Base-by-base conservation (phyloP, 768 basidiomycete genomes). In the Rhodotorula toruloides region DNA sequence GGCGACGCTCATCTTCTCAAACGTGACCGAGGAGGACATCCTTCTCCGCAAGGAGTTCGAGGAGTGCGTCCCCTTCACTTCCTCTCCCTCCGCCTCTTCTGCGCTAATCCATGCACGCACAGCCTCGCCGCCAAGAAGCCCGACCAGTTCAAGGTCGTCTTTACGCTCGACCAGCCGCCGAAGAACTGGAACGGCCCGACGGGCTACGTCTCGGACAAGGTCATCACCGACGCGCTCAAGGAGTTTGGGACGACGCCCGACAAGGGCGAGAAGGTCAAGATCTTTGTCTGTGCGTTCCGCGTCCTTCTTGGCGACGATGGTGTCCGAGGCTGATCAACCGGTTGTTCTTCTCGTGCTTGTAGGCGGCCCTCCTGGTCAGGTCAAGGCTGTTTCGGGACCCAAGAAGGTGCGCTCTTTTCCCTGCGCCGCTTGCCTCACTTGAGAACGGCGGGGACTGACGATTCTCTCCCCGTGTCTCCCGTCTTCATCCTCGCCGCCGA, bases 1-100 rank as follows among this genome's bases (percentile, higher is more conserved):
- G 74, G 96, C 90, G 81, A 94, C 87, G 53, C 82, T 98, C 61
- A 80, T 99, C 73, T 98, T 89, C 79, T 86, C 89, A 44, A 98
- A 98, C 77, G 83, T 91, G 44, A 84, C 90, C 21, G 90, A 91
- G 76, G 81, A 83, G 58, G 96, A 99, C 76, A 96, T 99, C 68
- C 85, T 93, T 58, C 83, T 94, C 67, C 85, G 86, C 58, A 83
- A 88, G 75, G 85, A 87, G 72, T 82, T 91, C 68, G 89, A 91
- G 39, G 49, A n/a, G 68, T 69, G 22, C 34, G 54, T 43, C 29
- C 16, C 34, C 44, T 34, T 31, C 16, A 9, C 13, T 27, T 25
- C 27, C 31, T 43, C 37, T 17, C 44, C 37, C 12, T 34, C 42
- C 2, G 2, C 21, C 27, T 42, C 27, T 13, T 27, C n/a, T 2